phyloP scores from a whole-genome alignment of 805 yeast genomes.

The Barnettozyma salicaria region DNA sequence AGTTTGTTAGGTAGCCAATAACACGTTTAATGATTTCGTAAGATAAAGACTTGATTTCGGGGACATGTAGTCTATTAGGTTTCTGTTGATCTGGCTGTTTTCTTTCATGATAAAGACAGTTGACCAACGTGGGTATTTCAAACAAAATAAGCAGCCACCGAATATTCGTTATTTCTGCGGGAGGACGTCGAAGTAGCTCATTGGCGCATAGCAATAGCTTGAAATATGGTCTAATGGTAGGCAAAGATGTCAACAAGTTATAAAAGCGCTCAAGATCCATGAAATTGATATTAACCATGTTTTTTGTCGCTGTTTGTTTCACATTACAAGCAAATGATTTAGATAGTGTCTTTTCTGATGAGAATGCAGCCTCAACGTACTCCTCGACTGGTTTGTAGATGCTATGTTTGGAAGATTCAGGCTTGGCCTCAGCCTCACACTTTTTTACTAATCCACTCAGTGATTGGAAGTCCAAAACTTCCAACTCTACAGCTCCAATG shows the following conservation, averaged over 20 bases:
- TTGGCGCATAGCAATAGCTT: conserved; percentile 47
- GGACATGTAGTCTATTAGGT: conserved; percentile 29
- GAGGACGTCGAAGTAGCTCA: conserved; percentile 47
- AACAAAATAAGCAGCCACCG: conserved; percentile 59
- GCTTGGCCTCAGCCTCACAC: conserved; percentile 5
- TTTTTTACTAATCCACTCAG: conserved; percentile 5
- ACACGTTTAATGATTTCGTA: conserved; percentile 65
- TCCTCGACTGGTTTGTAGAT: conserved; percentile 46
- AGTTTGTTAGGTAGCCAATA: conserved; percentile 59
- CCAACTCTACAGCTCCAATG: too few relatives aligned
- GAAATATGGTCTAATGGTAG: conserved; percentile 56
- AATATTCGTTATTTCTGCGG: conserved; percentile 33
- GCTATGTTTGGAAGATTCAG: conserved; percentile 16
- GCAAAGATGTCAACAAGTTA: conserved; percentile 40
- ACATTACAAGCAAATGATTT: too few relatives aligned
- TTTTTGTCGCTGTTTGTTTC: too few relatives aligned
- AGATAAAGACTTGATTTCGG: conserved; percentile 50
- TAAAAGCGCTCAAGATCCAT: conserved; percentile 43
- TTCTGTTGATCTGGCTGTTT: conserved; percentile 2
- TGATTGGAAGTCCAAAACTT: conserved; percentile 3
- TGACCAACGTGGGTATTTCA: conserved; percentile 59
- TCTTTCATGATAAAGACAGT: conserved; percentile 35
- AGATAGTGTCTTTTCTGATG: conserved; percentile 42
- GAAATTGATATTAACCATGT: conserved; percentile 41
- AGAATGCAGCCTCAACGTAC: conserved; percentile 42